Percentiles rank a stretch among this genome's conserved stretches.
Conservation (phyloP, 2,329 filamentous ascomycete genomes). For the Thelonectria rubi region DNA sequence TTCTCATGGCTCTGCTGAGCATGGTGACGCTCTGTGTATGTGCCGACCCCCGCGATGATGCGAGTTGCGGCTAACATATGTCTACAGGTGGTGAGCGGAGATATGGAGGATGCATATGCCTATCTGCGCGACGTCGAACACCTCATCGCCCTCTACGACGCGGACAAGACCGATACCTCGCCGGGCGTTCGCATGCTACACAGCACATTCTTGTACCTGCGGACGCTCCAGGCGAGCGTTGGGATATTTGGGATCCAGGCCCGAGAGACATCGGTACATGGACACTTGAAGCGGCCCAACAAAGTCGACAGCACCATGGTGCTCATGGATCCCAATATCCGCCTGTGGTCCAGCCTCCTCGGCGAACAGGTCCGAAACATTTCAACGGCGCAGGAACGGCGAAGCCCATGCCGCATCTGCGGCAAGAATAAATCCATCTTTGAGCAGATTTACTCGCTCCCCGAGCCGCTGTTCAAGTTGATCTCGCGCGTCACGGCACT, state of each 20-base stretch:
- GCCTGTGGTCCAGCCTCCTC: conserved; percentile 8
- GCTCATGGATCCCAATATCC: conserved; percentile 3
- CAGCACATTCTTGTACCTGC: conserved; percentile 17
- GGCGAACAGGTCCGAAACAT: neutral
- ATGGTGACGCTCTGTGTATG: conserved; percentile 23
- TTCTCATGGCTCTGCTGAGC: conserved; percentile 18
- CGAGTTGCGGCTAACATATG: neutral
- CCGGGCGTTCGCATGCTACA: conserved; percentile 8
- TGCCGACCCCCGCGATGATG: too few relatives aligned
- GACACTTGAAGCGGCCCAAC: conserved; percentile 1
- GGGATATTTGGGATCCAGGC: conserved; percentile 9
- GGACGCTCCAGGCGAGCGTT: conserved; percentile 11
- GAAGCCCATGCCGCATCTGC: conserved; percentile 7
- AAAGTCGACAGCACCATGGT: neutral
- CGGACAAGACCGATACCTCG: conserved; percentile 3
- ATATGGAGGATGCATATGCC: conserved; percentile 20
- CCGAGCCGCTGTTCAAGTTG: conserved; percentile 10
- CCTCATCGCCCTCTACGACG: conserved; percentile 14
- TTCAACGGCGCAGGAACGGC: neutral
- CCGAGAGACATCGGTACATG: neutral
- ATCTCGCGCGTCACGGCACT: conserved; percentile 19
- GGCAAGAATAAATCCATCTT: conserved; percentile 13
- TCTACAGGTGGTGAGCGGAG: conserved; percentile 18
- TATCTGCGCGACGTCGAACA: conserved; percentile 16
- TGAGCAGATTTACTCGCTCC: conserved; percentile 14